Evolutionary conservation across 768 basidiomycete genomes (phyloP).

Genomic region (Nevesoporus exiguus): DNA sequence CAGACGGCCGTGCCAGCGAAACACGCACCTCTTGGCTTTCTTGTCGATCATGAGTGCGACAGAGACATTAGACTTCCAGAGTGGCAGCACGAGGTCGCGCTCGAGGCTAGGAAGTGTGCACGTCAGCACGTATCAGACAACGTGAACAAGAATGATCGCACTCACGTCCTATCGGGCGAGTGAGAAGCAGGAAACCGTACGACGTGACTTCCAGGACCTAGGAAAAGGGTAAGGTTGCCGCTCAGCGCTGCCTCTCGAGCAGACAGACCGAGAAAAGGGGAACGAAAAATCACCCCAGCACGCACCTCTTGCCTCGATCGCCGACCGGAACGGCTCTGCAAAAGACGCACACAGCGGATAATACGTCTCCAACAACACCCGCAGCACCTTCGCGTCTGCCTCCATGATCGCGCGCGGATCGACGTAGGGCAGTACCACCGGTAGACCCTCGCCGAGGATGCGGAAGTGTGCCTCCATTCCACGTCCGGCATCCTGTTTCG

Average conservation of each 20-base stretch:
- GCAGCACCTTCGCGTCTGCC: conserved; percentile 54
- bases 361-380: conserved; percentile 67
- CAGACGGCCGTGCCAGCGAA: not conserved
- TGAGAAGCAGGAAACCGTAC: conserved; percentile 61
- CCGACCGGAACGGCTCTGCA: conserved; percentile 51
- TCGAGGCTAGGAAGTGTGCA: conserved; percentile 45
- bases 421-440: conserved; percentile 79
- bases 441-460: conserved; percentile 80
- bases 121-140: not conserved
- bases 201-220: conserved; percentile 71
- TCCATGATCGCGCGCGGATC: conserved; percentile 57
- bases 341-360: conserved; percentile 76
- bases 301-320: conserved; percentile 53
- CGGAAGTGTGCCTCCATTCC: conserved; percentile 61
- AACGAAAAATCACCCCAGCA: not conserved
- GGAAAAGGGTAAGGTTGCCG: too few species aligned
- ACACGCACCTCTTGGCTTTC: conserved; percentile 81
- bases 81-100: conserved; percentile 84
- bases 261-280: too few species aligned
- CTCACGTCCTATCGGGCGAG: conserved; percentile 53
- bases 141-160: conserved; percentile 23
- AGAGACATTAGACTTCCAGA: conserved; percentile 92
- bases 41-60: conserved; percentile 94
- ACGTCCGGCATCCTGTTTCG: conserved; percentile 78
- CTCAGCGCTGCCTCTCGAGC: not conserved